Base-by-base conservation (phyloP, 805 yeast genomes). In the Cyberlindnera mrakii region DNA sequence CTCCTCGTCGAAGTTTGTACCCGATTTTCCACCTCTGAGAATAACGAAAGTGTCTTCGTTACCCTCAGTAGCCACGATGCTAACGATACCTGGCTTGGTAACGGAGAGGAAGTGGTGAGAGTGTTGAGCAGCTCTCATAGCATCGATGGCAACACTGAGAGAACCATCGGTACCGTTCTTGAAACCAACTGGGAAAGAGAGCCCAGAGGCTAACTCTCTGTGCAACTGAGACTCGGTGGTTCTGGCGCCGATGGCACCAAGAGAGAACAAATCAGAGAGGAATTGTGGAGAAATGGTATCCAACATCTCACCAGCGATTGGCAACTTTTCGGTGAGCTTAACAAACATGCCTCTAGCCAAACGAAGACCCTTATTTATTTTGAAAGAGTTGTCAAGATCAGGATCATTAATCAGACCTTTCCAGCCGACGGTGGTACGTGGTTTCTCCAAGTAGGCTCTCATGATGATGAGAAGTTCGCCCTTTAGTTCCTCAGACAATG, bases 341-440 rank as follows among this genome's bases (percentile, higher is more conserved):
- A 80, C 81, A 67, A 87, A 91, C 72, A 91, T 77, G 52, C 85
- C 83, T 66, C 99, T 79, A 6, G 97, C 75, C 47, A 89, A 82
- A 60, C 91, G 75, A 54, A 91, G 75, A 57, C 99, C 99, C 68
- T 91, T 90, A 74, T 91, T 91, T 64, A 91, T 91, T 57, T 89
- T 80, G 80, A 86, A 91, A 41, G 95, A 74, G 47, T 87, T 87
- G 65, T 91, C 95, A 56, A 91, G 83, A 58, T 93, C 96, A 29
- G 99, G 99, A 65, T 91, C 99, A 63, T 91, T 91, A 58, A 91
- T 93, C 53, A 91, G 74, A 54, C 99, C 99, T 70, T 91, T 91
- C 99, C 99, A 91, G 47, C 99, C 99, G 37, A 93, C 98, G 25
- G 98, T 91, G 40, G 99, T 91, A 69, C 99, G 81, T 56, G 99